Evolutionary conservation across 768 basidiomycete genomes (phyloP).

Genomic region (Lentinula lateritia): DNA sequence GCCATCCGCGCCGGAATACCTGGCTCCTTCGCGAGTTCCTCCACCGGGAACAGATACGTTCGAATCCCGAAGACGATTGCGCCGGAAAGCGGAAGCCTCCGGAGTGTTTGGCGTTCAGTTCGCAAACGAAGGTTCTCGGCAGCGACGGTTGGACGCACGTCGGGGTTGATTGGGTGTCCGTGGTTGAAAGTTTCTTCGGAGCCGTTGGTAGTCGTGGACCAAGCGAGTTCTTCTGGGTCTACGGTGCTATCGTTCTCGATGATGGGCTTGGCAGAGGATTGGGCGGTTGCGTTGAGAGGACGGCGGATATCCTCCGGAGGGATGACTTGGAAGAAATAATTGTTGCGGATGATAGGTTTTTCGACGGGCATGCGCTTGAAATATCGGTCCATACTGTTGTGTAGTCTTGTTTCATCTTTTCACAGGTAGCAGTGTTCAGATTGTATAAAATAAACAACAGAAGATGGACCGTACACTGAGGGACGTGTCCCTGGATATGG

Average conservation of each 20-base stretch:
- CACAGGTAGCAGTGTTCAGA: neutral
- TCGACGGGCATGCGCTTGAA: slow-evolving; percentile 62
- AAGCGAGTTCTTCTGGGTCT: slow-evolving; percentile 64
- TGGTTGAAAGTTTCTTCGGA: slow-evolving; percentile 40
- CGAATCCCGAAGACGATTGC: slow-evolving; percentile 67
- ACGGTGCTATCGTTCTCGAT: slow-evolving; percentile 19
- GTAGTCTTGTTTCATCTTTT: slow-evolving; percentile 44
- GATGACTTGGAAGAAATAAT: slow-evolving; percentile 48
- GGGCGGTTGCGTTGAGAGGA: slow-evolving; percentile 9
- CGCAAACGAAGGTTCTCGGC: slow-evolving; percentile 48
- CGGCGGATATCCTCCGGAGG: slow-evolving; percentile 16
- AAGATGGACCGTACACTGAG: slow-evolving; percentile 49
- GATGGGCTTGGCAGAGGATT: slow-evolving; percentile 9
- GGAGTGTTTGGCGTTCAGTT: slow-evolving; percentile 61
- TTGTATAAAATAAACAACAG: neutral
- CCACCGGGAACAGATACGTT: slow-evolving; percentile 54
- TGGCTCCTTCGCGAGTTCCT: slow-evolving; percentile 44
- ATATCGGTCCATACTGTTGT: slow-evolving; percentile 62
- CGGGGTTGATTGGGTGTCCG: slow-evolving; percentile 17
- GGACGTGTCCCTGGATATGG: slow-evolving; percentile 64
- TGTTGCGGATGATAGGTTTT: slow-evolving; percentile 68
- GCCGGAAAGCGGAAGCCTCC: slow-evolving; percentile 57
- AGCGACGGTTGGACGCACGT: slow-evolving; percentile 4
- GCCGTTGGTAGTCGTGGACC: slow-evolving; percentile 53
- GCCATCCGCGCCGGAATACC: slow-evolving; percentile 60